Evolutionary conservation across 148 eudicot species (phyloP).

Genomic region (Tetragonia tetragonoides): DNA sequence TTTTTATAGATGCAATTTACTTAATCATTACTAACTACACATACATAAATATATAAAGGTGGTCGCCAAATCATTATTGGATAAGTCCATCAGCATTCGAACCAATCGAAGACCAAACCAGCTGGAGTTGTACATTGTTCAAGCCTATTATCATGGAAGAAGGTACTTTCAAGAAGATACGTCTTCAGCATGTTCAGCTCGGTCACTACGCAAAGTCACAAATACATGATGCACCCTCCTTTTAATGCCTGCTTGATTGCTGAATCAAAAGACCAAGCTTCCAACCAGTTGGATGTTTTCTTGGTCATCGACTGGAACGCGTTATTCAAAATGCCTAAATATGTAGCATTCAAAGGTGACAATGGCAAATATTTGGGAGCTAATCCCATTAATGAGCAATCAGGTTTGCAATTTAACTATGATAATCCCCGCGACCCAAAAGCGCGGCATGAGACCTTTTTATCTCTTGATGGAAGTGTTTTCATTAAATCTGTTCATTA

Average conservation of each 20-base stretch:
- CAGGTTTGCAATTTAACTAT: no score
- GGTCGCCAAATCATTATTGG: constrained; percentile 26
- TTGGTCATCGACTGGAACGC: neutral
- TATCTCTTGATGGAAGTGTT: no score
- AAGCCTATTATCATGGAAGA: neutral
- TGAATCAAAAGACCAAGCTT: neutral
- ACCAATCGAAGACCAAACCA: constrained; percentile 14
- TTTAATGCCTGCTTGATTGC: constrained; percentile 17
- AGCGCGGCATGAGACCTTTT: no score
- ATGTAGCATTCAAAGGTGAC: constrained; percentile 10
- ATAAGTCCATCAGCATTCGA: constrained; percentile 14
- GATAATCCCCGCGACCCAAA: no score
- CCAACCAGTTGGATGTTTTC: neutral
- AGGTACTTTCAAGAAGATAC: neutral
- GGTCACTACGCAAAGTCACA: constrained; percentile 4
- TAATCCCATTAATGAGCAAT: no score
- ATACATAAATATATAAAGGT: constrained; percentile 11
- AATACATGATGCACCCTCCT: neutral
- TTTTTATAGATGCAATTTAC: no score
- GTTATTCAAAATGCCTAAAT: neutral
- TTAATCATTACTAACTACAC: no score
- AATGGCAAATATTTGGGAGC: constrained; percentile 13
- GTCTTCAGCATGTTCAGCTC: constrained; percentile 20
- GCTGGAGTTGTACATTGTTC: constrained; percentile 26
- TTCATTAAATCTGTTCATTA: no score